Evolutionary conservation across 129 eudicot species (phyloP).

Genomic region (Cynara cardunculus): DNA sequence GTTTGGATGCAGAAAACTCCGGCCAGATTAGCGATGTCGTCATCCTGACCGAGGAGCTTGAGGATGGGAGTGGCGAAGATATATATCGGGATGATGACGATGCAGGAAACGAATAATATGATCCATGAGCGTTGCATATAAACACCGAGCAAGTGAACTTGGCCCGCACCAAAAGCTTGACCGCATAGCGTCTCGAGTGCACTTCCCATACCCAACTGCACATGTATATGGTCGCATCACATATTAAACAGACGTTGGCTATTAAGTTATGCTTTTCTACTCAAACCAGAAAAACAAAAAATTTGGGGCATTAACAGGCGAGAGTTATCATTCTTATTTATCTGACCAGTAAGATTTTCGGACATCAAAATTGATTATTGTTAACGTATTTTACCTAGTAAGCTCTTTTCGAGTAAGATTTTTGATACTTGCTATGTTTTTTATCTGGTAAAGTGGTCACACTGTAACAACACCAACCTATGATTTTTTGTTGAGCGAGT

Average conservation of each 20-base stretch:
- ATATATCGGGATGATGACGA: slow-evolving; percentile 44
- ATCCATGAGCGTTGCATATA: slow-evolving; percentile 72
- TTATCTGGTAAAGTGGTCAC: too few relatives aligned
- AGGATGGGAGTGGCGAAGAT: slow-evolving; percentile 54
- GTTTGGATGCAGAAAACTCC: slow-evolving; percentile 37
- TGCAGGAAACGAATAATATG: slow-evolving; percentile 35
- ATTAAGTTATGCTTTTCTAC: not conserved
- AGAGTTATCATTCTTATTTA: too few relatives aligned
- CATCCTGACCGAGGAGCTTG: slow-evolving; percentile 49
- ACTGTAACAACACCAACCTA: too few relatives aligned
- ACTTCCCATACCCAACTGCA: slow-evolving; percentile 80
- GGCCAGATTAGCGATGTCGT: slow-evolving; percentile 47
- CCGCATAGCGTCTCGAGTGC: slow-evolving; percentile 73
- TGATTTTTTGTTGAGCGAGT: too few relatives aligned
- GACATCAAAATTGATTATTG: too few relatives aligned
- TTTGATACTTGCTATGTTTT: too few relatives aligned
- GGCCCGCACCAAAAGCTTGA: slow-evolving; percentile 68
- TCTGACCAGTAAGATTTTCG: too few relatives aligned
- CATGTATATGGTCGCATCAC: not conserved
- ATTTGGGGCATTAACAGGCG: too few relatives aligned
- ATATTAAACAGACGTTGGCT: not conserved
- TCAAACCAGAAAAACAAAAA: too few relatives aligned
- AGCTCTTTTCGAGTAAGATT: too few relatives aligned
- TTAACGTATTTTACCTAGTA: too few relatives aligned
- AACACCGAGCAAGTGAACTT: slow-evolving; percentile 52